Base-by-base conservation (phyloP, 2,329 filamentous ascomycete species). In the Macroventuria anomochaeta region DNA sequence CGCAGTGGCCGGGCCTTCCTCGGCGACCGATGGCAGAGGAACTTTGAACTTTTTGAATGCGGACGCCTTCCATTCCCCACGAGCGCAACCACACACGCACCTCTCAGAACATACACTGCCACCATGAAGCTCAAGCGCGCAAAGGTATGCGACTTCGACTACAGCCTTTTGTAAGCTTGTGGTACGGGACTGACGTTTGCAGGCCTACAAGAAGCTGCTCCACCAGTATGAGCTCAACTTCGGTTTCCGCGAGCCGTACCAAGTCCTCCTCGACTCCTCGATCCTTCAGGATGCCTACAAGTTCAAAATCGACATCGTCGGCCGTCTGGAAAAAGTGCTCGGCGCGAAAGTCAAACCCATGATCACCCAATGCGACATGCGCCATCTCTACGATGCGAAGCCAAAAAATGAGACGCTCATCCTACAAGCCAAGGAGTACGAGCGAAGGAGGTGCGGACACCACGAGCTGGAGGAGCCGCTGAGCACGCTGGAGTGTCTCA, bases 161-260 rank as follows among this genome's bases (percentile, higher is more conserved):
- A 57, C 34, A 11, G 5, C 7, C 11, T 25, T 17, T 11, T 21
- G 28, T 4, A 10, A 8, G 7, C 11, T 10, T 23, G 20, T 6
- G 41, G 89, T 88, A 85, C 33, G 5, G 81, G 85, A 68, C 86
- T 86, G 47, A 90, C 81, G 85, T 55, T 82, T 80, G 34, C 88
- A 90, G 76, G 87, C 88, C 67, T 92, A 91, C 75, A 85, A 88
- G 71, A 97, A 97, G 86, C 86, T 97, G 69, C 96, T 99, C 88
- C 88, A 91, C 77, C 88, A 93, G 72, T 96, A 93, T 83, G 86
- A 88, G 71, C 83, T 93, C 74, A 87, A 86, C 56, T 97, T 96
- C 73, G 88, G 89, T 56, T 97, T 97, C 75, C 90, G 93, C 64
- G 90, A 95, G 77, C 92, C 95, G 10, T 97, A 97, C 78, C 95